Evolutionary conservation across 495 filamentous ascomycete species (phyloP).

Genomic region (Geopyxis carbonaria): DNA sequence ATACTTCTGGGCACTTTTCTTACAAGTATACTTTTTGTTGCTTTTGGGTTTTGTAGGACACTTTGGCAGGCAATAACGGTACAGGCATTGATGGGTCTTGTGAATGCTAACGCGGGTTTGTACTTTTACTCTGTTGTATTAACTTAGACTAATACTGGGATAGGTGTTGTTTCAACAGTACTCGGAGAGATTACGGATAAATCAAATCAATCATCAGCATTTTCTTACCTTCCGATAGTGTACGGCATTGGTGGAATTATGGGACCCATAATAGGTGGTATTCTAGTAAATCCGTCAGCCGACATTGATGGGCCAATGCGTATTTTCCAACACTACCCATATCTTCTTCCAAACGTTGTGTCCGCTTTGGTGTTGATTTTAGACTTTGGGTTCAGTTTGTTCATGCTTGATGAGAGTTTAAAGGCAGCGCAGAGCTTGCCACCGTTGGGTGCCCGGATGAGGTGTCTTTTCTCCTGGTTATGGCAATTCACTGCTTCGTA

Average conservation of each 20-base stretch:
- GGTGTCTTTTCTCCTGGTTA: constrained; percentile 47
- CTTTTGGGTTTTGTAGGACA: constrained; percentile 72
- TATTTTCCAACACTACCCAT: constrained; percentile 51
- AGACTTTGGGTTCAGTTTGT: constrained; percentile 51
- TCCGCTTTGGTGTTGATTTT: constrained; percentile 51
- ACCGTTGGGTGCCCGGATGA: constrained; percentile 39
- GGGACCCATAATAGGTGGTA: constrained; percentile 74
- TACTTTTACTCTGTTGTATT: background rate
- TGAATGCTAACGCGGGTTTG: constrained; percentile 66
- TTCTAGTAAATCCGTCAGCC: constrained; percentile 40
- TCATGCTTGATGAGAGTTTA: constrained; percentile 81
- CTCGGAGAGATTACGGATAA: constrained; percentile 89
- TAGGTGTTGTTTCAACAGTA: constrained; percentile 73
- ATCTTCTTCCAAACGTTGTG: constrained; percentile 66
- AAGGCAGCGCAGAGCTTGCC: constrained; percentile 51
- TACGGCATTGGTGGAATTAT: constrained; percentile 89
- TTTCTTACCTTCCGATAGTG: constrained; percentile 80
- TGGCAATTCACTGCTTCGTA: constrained; percentile 54
- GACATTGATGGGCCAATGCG: constrained; percentile 7
- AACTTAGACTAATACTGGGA: constrained; percentile 9
- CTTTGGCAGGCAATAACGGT: constrained; percentile 69
- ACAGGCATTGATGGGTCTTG: constrained; percentile 75
- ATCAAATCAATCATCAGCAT: constrained; percentile 80
- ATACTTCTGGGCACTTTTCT: constrained; percentile 72
- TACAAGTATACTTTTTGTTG: constrained; percentile 62